These are phyloP conservation scores for Amanita inopinata DNA, from an alignment of 768 basidiomycete species.

Conservation along the genomic window DNA sequence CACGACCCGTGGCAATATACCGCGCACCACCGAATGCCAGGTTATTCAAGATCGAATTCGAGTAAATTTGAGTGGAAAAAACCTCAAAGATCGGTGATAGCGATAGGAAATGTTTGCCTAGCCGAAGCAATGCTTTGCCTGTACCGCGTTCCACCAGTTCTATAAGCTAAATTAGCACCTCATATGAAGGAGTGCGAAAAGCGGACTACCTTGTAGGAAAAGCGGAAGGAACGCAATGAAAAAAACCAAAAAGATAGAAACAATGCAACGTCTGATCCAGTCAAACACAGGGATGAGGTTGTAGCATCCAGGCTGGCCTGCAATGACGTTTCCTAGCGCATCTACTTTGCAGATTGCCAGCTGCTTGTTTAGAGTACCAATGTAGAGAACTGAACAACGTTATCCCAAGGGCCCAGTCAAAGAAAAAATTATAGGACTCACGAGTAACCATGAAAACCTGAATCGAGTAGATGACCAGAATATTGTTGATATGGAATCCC, in stretches of 20 bases:
- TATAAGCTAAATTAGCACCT: conserved; percentile 20
- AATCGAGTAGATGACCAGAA: conserved; percentile 95
- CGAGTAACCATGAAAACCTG: conserved; percentile 95
- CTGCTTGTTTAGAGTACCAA: conserved; percentile 94
- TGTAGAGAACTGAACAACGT: conserved; percentile 61
- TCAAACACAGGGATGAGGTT: conserved; percentile 94
- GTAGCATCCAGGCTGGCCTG: conserved; percentile 89
- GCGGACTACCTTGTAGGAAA: conserved; percentile 78
- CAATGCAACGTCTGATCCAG: conserved; percentile 95
- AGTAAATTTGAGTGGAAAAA: conserved; percentile 98
- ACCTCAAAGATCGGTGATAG: conserved; percentile 97
- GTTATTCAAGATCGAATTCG: conserved; percentile 94
- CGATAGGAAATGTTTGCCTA: conserved; percentile 95
- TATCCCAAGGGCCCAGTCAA: conserved; percentile 5
- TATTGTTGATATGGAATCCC: conserved; percentile 99
- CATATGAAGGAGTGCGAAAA: background rate
- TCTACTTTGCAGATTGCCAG: conserved; percentile 83
- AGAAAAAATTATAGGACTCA: conserved; percentile 31
- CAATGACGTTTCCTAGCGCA: conserved; percentile 66
- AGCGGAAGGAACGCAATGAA: conserved; percentile 95
- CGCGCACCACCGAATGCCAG: conserved; percentile 96
- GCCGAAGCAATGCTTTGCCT: conserved; percentile 86
- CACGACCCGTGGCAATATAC: conserved; percentile 98
- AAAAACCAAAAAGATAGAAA: conserved; percentile 98
- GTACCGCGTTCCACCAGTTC: conserved; percentile 96